Base-by-base conservation (phyloP, 176 grass and related monocot species). In the Zoysia pacifica region DNA sequence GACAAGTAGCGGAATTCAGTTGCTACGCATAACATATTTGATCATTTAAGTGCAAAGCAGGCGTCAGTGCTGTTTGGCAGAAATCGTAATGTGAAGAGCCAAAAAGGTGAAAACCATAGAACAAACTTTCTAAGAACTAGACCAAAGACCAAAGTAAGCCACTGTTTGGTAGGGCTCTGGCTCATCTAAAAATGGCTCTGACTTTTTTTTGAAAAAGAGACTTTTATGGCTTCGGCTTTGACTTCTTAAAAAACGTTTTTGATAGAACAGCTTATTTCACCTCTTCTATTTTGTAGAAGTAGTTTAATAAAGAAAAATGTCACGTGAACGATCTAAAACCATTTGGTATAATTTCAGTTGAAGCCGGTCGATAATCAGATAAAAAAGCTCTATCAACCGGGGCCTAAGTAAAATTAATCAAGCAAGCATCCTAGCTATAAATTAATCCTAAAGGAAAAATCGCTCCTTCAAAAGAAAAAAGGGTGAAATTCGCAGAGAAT, bases 1-100 rank as follows among this genome's bases (percentile, higher is more conserved):
- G 46, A 76, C 62, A 69, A 69, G 66, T 35, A 63, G 20, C 9
- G 15, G 45, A 45, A 7, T 79, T 83, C 75, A 88, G 75, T 83
- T 62, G 14, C 52, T 71, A 54, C 15, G 70, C 5, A 82, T 43
- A 54, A 77, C 16, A 65, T 53, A 28, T 11, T 47, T 69, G 46
- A 48, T 68, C 53, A 79, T 62, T 9, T 54, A 59, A 62, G 18
- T 11, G 9, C 20, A 80, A 74, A 69, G 69, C 8, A 74, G 13
- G 36, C 51, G 67, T 6, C 43, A 83, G 78, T 19, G 44, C 2
- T 63, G 28, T 36, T 48, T 80, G 65, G 2, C 66, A 48, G 42
- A 37, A 47, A 60, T 28, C 28, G 28, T 6, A 51, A 11, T 59
- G 49, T 38, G 58, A 3, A 51, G 3, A 59, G 28, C 28, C 28